Conservation (phyloP, 352 stramenopile genomes). For the Albugo laibachii region DNA sequence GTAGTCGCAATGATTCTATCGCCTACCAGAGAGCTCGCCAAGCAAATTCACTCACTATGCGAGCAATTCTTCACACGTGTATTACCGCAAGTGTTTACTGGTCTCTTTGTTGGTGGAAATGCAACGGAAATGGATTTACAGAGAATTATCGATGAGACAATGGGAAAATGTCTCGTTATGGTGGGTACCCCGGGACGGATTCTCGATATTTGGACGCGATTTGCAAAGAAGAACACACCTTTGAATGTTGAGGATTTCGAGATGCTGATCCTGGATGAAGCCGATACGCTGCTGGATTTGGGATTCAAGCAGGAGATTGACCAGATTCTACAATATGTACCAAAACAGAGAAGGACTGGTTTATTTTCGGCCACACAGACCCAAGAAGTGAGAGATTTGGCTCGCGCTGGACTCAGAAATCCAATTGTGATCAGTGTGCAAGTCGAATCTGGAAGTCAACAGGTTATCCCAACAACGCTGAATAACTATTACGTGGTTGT, state of each 20-base stretch:
- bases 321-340: constrained; percentile 88
- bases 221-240: constrained; percentile 19
- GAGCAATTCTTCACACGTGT: constrained; percentile 36
- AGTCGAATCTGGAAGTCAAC: constrained; percentile 68
- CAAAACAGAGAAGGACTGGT: constrained; percentile 93
- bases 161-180: constrained; percentile 49
- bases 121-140: constrained; percentile 67
- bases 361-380: constrained; percentile 84
- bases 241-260: constrained; percentile 89
- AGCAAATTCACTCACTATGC: constrained; percentile 65
- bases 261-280: constrained; percentile 97
- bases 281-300: constrained; percentile 97
- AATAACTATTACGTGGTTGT: constrained; percentile 93
- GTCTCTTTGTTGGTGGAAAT: constrained; percentile 83
- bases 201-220: constrained; percentile 77
- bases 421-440: constrained; percentile 95
- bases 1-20: constrained; percentile 73
- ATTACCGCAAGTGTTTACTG: constrained; percentile 38
- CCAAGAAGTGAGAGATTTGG: constrained; percentile 90
- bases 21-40: constrained; percentile 76
- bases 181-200: constrained; percentile 70
- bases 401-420: constrained; percentile 93
- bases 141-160: constrained; percentile 26
- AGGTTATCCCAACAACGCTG: constrained; percentile 51
- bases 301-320: constrained; percentile 92